Evolutionary conservation across 2,329 filamentous ascomycete genomes (phyloP).

Genomic region (Colletotrichum euphorbiae): DNA sequence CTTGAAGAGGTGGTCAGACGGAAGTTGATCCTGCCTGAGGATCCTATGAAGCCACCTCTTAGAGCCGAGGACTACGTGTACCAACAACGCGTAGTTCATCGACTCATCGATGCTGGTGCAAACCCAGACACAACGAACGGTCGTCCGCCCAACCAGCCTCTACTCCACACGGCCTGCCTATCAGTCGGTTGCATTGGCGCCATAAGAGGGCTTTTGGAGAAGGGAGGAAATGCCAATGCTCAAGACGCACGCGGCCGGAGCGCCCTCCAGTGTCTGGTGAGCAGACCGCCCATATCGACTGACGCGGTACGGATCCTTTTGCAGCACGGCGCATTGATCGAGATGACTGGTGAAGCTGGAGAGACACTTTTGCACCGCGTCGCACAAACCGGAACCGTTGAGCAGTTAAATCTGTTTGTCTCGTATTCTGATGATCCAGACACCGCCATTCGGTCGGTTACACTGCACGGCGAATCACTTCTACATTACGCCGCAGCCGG

Average conservation of each 20-base stretch:
- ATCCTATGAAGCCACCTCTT: conserved; percentile 15
- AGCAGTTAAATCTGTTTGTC: conserved; percentile 24
- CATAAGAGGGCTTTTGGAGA: conserved; percentile 29
- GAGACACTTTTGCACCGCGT: conserved; percentile 23
- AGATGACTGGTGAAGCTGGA: conserved; percentile 16
- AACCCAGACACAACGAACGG: conserved; percentile 16
- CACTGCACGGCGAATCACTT: conserved; percentile 24
- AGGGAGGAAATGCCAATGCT: conserved; percentile 25
- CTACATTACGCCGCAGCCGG: conserved; percentile 33
- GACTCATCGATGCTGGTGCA: conserved; percentile 29
- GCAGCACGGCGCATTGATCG: conserved; percentile 17
- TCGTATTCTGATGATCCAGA: conserved; percentile 17
- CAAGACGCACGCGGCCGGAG: conserved; percentile 17
- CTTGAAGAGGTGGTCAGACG: conserved; percentile 17
- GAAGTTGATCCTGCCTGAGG: conserved; percentile 28
- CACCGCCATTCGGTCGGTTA: conserved; percentile 15
- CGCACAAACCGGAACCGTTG: conserved; percentile 12
- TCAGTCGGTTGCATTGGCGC: conserved; percentile 21
- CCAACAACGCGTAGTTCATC: conserved; percentile 25
- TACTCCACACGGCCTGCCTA: conserved; percentile 15
- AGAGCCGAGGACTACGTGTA: conserved; percentile 18
- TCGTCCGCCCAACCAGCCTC: conserved; percentile 15
- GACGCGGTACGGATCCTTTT: conserved; percentile 20
- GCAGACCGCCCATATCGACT: conserved; percentile 18
- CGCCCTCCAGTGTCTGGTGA: conserved; percentile 20